Evolutionary conservation across 495 filamentous ascomycete species (phyloP).

Genomic region (Penicillium manginii): DNA sequence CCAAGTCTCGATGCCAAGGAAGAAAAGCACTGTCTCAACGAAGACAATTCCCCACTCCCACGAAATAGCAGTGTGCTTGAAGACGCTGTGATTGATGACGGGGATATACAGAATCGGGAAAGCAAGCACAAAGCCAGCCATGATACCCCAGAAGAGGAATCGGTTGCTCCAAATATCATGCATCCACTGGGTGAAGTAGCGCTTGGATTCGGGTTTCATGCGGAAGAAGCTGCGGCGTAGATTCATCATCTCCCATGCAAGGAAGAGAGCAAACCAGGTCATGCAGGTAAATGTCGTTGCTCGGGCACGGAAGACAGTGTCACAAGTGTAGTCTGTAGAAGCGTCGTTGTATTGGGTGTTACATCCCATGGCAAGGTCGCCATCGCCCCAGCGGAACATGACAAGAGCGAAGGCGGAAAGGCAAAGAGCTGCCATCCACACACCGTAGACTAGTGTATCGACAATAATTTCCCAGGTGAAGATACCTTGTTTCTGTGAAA

Average conservation of each 20-base stretch:
- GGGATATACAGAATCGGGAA: conserved; percentile 77
- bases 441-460: conserved; percentile 71
- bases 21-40: conserved; percentile 62
- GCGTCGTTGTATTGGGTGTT: conserved; percentile 58
- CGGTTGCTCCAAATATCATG: conserved; percentile 70
- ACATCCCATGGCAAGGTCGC: conserved; percentile 63
- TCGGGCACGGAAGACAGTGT: conserved; percentile 70
- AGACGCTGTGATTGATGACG: conserved; percentile 68
- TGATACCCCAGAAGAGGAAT: conserved; percentile 71
- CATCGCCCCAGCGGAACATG: conserved; percentile 68
- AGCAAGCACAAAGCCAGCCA: conserved; percentile 68
- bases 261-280: conserved; percentile 75
- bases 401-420: conserved; percentile 67
- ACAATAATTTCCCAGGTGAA: conserved; percentile 70
- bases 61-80: conserved; percentile 69
- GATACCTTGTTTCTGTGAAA: conserved; percentile 62
- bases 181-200: conserved; percentile 59
- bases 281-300: conserved; percentile 73
- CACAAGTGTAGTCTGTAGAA: conserved; percentile 47
- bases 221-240: conserved; percentile 70
- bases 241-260: conserved; percentile 75
- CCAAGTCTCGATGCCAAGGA: conserved; percentile 66
- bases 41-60: conserved; percentile 76
- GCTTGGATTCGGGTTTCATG: conserved; percentile 60
- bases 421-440: conserved; percentile 72